Conservation (phyloP, 1,139 yeast species). For the Taphrina sp. region DNA sequence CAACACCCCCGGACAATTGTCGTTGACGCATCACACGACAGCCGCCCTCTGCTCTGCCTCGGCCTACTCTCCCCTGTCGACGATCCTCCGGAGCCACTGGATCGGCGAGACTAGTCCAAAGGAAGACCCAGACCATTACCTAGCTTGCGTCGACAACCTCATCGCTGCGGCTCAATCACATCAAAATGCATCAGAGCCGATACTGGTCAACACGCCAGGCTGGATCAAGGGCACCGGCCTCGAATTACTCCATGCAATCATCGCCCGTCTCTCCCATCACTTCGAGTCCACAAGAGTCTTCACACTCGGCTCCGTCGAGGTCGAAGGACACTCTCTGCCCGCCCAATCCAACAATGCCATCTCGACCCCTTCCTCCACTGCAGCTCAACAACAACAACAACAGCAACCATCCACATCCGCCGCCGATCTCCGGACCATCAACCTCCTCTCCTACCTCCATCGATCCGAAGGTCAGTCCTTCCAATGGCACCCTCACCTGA, state of each 20-base stretch:
- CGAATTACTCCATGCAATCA: conserved; percentile 56
- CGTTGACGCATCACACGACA: conserved; percentile 43
- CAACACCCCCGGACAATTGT: conserved; percentile 67
- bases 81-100: conserved; percentile 48
- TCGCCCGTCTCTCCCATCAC: conserved; percentile 39
- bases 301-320: background rate
- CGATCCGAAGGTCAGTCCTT: background rate
- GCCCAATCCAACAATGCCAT: too few relatives aligned
- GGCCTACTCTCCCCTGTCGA: conserved; percentile 42
- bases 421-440: conserved; percentile 44
- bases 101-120: conserved; percentile 75
- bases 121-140: conserved; percentile 61
- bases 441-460: conserved; percentile 45
- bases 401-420: conserved; percentile 37
- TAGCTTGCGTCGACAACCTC: conserved; percentile 48
- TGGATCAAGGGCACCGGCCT: conserved; percentile 91
- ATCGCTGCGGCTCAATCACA: conserved; percentile 6
- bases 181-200: conserved; percentile 31
- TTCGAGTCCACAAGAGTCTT: background rate
- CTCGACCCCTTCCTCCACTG: too few relatives aligned
- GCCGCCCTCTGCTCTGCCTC: conserved; percentile 44
- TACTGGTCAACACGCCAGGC: conserved; percentile 82
- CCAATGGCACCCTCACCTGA: background rate
- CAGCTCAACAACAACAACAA: too few relatives aligned
- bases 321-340: background rate